These are phyloP conservation scores for Lachnellula occidentalis DNA, from an alignment of 2,329 filamentous ascomycete species.

Conservation along the genomic window DNA sequence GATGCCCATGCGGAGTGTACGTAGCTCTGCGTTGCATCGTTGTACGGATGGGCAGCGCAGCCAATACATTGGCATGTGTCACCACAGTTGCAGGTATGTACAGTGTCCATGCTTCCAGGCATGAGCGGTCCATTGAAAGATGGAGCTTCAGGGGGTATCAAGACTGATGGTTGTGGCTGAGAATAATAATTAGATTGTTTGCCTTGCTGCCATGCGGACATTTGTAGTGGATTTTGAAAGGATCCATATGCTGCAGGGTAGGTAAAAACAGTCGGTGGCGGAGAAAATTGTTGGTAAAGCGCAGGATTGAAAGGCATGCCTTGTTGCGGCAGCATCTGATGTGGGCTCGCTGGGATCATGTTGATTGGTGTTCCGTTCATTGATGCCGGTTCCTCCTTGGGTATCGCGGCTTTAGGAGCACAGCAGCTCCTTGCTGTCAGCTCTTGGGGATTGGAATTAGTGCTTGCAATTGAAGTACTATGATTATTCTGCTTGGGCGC, in stretches of 20 bases:
- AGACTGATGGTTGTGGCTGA: conserved; percentile 29
- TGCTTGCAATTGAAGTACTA: conserved; percentile 20
- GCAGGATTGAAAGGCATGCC: conserved; percentile 18
- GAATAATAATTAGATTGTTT: conserved; percentile 36
- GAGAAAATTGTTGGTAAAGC: conserved; percentile 22
- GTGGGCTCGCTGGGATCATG: conserved; percentile 24
- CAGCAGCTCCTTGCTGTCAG: conserved; percentile 33
- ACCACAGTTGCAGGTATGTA: conserved; percentile 56
- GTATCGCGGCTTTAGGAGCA: conserved; percentile 28
- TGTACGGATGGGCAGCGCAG: conserved; percentile 63
- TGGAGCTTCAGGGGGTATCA: conserved; percentile 10
- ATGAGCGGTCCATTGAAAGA: conserved; percentile 31
- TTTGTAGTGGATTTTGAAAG: conserved; percentile 49
- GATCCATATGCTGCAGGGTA: conserved; percentile 51
- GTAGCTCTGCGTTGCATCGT: conserved; percentile 53
- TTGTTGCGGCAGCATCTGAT: conserved; percentile 19
- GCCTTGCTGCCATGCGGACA: conserved; percentile 47
- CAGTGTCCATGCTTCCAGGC: conserved; percentile 28
- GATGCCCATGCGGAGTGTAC: conserved; percentile 42
- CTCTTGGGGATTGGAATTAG: conserved; percentile 17
- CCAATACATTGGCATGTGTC: conserved; percentile 62
- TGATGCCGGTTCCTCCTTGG: conserved; percentile 18
- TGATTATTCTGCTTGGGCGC: conserved; percentile 21
- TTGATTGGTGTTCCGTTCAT: conserved; percentile 5
- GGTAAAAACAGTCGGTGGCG: conserved; percentile 43